Conservation (phyloP, 2,329 filamentous ascomycete species). For the Neofusicoccum laricinum region DNA sequence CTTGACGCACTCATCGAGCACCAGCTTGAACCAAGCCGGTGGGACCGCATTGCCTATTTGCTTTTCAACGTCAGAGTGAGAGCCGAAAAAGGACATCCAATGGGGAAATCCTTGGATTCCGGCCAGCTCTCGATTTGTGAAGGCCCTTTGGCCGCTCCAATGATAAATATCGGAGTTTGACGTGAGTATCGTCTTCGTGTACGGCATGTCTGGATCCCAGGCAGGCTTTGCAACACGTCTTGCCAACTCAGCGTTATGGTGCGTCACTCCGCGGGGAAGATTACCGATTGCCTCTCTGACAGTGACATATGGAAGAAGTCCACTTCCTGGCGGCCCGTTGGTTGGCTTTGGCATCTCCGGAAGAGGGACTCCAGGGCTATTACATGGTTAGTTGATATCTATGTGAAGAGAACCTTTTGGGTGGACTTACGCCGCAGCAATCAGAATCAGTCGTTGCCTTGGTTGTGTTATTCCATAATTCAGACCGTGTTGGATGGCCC, state of each 20-base stretch:
- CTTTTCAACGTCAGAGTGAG: too few relatives aligned
- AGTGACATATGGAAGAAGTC: not conserved
- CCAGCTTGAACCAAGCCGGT: not conserved
- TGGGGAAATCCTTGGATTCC: slow-evolving; percentile 10
- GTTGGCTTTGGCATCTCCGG: not conserved
- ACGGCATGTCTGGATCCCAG: not conserved
- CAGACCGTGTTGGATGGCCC: not conserved
- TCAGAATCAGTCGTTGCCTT: not conserved
- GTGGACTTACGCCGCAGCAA: slow-evolving; percentile 1
- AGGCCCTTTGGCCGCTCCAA: not conserved
- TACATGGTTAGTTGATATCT: not conserved
- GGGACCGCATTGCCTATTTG: slow-evolving; percentile 17
- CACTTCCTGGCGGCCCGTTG: not conserved
- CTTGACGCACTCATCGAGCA: not conserved
- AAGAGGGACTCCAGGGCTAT: not conserved
- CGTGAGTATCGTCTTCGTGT: not conserved
- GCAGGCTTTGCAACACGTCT: not conserved
- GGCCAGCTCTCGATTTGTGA: slow-evolving; percentile 7
- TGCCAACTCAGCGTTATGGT: not conserved
- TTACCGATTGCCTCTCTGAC: not conserved
- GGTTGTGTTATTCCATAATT: not conserved
- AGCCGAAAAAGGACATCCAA: too few relatives aligned
- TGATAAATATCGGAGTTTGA: not conserved
- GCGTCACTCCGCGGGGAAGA: too few relatives aligned
- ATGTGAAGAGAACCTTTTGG: too few relatives aligned